Base-by-base conservation (phyloP, 2,329 filamentous ascomycete species). In the Zasmidium cellare region DNA sequence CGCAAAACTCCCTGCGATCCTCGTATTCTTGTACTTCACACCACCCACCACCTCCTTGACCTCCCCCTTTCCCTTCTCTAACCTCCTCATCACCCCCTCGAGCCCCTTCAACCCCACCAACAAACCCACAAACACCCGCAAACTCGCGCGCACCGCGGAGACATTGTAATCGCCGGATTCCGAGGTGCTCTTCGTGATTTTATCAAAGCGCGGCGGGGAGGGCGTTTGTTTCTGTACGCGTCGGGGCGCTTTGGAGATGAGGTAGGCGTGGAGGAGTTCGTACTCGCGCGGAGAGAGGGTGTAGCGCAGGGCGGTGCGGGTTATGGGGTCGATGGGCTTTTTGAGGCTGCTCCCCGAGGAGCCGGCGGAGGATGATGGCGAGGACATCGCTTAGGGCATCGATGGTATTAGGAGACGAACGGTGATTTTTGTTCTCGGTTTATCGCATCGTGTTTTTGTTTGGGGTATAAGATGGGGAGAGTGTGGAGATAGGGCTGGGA, bases 231-330 rank as follows among this genome's bases (percentile, higher is more conserved):
- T 82, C 77, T 84, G 75, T 69, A 89, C 74, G 44, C 57, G 65
- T 68, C 82, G 75, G 77, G 80, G 76, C 3, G 90, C 88, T 48
- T 88, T 86, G 60, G 90, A 91, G 51, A 94, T 82, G 53, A 96
- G 83, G 71, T 92, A 92, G 69, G 88, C 87, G 74, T 96, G 91
- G 18, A 97, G 83, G 1, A 88, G 79, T 65, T 90, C 87, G 75
- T 97, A 97, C 74, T 97, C 92, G 73, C 88, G 86, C 45, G 91
- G 87, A 71, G 92, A 91, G 53, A 87, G 75, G 57, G 90, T 94
- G 76, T 96, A 92, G 65, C 92, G 88, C 58, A 97, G 81, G 46
- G 91, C 87, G 74, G 94, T 96, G 74, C 90, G 90, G 56, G 96
- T 82, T 62, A 96, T 82, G 3, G 90, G 88, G 65, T 93, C 89